These are phyloP conservation scores for Colletotrichum endophyticum DNA, from an alignment of 2,329 filamentous ascomycete genomes.

Conservation along the genomic window DNA sequence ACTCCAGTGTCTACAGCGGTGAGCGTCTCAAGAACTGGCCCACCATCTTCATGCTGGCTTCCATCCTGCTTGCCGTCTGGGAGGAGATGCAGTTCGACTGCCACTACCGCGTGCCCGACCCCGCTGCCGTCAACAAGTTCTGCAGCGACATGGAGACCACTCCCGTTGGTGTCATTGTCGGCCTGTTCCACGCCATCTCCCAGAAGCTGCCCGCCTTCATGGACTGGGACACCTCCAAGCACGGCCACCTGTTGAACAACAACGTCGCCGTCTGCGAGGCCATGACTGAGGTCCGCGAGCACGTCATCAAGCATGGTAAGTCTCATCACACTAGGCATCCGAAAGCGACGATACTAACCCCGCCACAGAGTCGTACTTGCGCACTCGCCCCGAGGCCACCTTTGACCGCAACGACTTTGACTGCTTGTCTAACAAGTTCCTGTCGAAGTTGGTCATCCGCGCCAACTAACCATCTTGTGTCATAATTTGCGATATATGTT, in stretches of 20 bases:
- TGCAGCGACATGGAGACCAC: slow-evolving; percentile 96
- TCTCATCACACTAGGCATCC: slow-evolving; percentile 5
- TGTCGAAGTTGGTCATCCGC: slow-evolving; percentile 94
- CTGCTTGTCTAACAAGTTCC: slow-evolving; percentile 94
- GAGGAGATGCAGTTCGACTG: slow-evolving; percentile 99
- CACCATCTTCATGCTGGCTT: slow-evolving; percentile 96
- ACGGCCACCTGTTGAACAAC: slow-evolving; percentile 88
- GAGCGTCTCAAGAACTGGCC: slow-evolving; percentile 99
- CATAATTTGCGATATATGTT: slow-evolving; percentile 18
- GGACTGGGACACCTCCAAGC: slow-evolving; percentile 92
- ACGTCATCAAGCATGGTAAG: slow-evolving; percentile 94
- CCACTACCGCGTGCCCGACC: slow-evolving; percentile 91
- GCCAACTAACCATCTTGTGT: slow-evolving; percentile 67
- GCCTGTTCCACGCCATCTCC: slow-evolving; percentile 96
- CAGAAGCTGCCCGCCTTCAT: slow-evolving; percentile 92
- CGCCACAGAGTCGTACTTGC: slow-evolving; percentile 79
- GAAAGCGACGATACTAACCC: slow-evolving; percentile 39
- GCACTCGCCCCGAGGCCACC: slow-evolving; percentile 77
- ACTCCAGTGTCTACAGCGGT: slow-evolving; percentile 97
- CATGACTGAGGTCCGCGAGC: slow-evolving; percentile 92
- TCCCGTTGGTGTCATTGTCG: slow-evolving; percentile 94
- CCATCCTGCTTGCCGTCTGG: slow-evolving; percentile 92
- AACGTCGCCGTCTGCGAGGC: slow-evolving; percentile 92
- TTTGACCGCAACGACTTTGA: slow-evolving; percentile 95
- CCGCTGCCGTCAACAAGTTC: slow-evolving; percentile 87